These are phyloP conservation scores for Cajanus cajan DNA, from an alignment of 306 rosid species.

Conservation along the genomic window DNA sequence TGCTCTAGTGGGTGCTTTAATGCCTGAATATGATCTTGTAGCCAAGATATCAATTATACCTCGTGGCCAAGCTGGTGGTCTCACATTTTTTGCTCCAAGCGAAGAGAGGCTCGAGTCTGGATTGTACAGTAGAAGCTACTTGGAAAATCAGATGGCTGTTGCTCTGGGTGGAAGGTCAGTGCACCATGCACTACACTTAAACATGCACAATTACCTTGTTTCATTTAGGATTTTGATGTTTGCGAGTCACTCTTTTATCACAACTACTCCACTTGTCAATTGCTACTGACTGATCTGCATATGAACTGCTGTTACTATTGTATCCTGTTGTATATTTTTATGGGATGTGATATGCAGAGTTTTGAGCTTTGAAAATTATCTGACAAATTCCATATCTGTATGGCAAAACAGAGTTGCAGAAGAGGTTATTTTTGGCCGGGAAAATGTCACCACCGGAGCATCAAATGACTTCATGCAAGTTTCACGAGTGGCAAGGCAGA, in stretches of 20 bases:
- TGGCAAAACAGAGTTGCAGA: conserved; percentile 76
- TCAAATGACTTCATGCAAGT: conserved; percentile 99
- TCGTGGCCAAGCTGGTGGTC: conserved; percentile 73
- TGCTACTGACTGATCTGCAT: not conserved
- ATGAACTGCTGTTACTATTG: not conserved
- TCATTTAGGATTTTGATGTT: not conserved
- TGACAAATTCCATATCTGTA: not conserved
- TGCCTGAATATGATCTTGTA: conserved; percentile 65
- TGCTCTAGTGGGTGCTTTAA: conserved; percentile 56
- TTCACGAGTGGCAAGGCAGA: conserved; percentile 95
- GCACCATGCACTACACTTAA: not conserved
- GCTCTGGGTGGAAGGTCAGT: conserved; percentile 75
- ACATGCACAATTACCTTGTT: not conserved
- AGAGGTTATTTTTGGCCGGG: conserved; percentile 63
- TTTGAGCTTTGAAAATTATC: not conserved
- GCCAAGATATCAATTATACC: conserved; percentile 98
- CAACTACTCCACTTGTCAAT: not conserved
- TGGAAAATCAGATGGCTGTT: conserved; percentile 99
- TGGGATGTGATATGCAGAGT: not conserved
- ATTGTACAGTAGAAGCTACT: conserved; percentile 96
- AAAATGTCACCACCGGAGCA: conserved; percentile 95
- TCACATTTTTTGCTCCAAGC: conserved; percentile 55
- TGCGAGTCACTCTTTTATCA: not conserved
- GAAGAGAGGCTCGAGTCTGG: conserved; percentile 59
- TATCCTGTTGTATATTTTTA: not conserved